These are phyloP conservation scores for Trifolium fragiferum DNA, from an alignment of 306 rosid species.

Conservation along the genomic window DNA sequence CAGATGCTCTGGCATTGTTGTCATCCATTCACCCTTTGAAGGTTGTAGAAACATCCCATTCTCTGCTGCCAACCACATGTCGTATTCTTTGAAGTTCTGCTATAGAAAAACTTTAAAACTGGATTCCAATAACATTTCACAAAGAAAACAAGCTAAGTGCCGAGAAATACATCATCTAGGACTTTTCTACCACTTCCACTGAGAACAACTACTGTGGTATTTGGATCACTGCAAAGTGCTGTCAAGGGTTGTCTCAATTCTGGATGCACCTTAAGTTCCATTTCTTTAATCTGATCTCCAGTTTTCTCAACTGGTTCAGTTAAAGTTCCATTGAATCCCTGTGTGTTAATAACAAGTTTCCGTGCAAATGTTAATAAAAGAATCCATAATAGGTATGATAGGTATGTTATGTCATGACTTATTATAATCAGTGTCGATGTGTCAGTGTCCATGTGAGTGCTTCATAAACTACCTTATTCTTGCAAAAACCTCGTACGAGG, in stretches of 20 bases:
- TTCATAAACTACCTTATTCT: too few relatives aligned
- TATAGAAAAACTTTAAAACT: constrained; percentile 39
- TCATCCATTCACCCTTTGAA: constrained; percentile 91
- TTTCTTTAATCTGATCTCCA: constrained; percentile 90
- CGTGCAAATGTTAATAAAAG: constrained; percentile 10
- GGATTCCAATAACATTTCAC: constrained; percentile 9
- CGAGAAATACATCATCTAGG: constrained; percentile 69
- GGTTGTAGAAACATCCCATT: constrained; percentile 89
- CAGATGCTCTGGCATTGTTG: constrained; percentile 96
- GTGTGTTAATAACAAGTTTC: constrained; percentile 37
- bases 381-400: background rate
- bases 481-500: background rate
- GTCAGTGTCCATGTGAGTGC: too few relatives aligned
- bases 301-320: constrained; percentile 90
- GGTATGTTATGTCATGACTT: background rate
- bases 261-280: constrained; percentile 89
- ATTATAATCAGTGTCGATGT: too few relatives aligned
- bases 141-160: constrained; percentile 34
- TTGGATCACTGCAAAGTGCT: constrained; percentile 71
- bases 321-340: constrained; percentile 94
- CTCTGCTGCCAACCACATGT: constrained; percentile 98
- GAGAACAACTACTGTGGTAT: constrained; percentile 86
- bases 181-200: constrained; percentile 82
- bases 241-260: constrained; percentile 67
- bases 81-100: constrained; percentile 80